Evolutionary conservation across 441 rosid genomes (phyloP), one percentile per base, ranked within the genome.

Genomic region (Euphorbia celastroides): DNA sequence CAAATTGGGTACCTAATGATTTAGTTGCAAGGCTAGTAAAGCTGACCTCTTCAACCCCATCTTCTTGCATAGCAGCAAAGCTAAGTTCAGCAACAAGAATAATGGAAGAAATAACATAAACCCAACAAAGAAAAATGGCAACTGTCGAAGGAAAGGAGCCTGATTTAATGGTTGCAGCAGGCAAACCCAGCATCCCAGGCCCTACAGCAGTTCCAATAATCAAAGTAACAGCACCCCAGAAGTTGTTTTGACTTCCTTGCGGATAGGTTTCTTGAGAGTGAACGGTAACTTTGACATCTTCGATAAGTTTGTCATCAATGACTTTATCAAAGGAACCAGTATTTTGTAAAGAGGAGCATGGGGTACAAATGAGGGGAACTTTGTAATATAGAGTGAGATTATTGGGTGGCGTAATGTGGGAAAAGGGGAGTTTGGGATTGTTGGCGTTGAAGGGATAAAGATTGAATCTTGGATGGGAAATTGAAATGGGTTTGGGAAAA

Each of bases 221-320:
- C 77, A 90, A 88, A 79, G 81, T 81, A 62, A 90, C 94, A 55
- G 94, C 97, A 75, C 96, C 97, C 98, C 97, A 93, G 73, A 90
- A 93, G 73, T 77, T 87, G 76, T 81, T 88, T 12, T 71, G 61
- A 2, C 19, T 55, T 16, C 57, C 41, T 68, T 63, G 6, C 22
- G 54, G 69, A 4, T 62, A 68, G 51, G 77, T 60, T 46, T 32
- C 68, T 71, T 67, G 32, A 63, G 68, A 61, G 42, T 67, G 58
- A n/a, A n/a, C n/a, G n/a, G n/a, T n/a, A n/a, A n/a, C 38, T 34
- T 34, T 9, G 66, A 70, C 58, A 12, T 34, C 7, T 17, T 69
- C 38, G 65, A 57, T 51, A 60, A 64, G 56, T 58, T 50, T 70
- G 63, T 59, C 73, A 54, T 32, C 20, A 60, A 28, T 57, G 59